Evolutionary conservation across 768 basidiomycete species (phyloP).

Genomic region (Lactifluus pinguis): DNA sequence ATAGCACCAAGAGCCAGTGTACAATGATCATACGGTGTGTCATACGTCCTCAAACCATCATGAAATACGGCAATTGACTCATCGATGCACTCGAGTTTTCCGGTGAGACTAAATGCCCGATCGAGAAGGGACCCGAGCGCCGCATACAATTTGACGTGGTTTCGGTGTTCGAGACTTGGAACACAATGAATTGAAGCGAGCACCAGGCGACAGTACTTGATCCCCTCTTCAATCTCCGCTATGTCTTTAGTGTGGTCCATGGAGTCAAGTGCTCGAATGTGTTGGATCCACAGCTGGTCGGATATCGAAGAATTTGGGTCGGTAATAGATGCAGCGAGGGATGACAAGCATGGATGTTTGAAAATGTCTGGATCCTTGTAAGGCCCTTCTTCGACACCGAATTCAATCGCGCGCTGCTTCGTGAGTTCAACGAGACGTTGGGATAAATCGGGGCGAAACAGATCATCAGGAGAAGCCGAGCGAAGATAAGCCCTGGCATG

Average conservation of each 20-base stretch:
- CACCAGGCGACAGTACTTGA: background rate
- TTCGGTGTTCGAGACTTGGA: background rate
- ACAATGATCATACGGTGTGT: no score
- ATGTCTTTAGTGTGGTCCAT: background rate
- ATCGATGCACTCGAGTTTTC: background rate
- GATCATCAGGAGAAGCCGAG: background rate
- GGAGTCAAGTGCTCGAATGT: background rate
- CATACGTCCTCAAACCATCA: no score
- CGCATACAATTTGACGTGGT: background rate
- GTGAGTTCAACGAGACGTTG: background rate
- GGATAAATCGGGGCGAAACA: background rate
- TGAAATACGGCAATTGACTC: background rate
- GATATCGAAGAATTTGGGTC: background rate
- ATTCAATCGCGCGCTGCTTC: no score
- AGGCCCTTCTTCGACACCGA: no score
- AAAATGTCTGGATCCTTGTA: no score
- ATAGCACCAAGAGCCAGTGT: no score
- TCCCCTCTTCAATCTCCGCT: background rate
- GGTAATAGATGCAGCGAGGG: background rate
- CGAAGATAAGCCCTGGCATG: background rate
- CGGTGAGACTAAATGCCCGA: background rate
- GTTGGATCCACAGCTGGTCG: background rate
- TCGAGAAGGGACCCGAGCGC: background rate
- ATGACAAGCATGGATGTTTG: background rate
- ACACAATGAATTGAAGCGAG: background rate